phyloP scores from a whole-genome alignment of 805 yeast genomes.

The Blastobotrys attinorum region DNA sequence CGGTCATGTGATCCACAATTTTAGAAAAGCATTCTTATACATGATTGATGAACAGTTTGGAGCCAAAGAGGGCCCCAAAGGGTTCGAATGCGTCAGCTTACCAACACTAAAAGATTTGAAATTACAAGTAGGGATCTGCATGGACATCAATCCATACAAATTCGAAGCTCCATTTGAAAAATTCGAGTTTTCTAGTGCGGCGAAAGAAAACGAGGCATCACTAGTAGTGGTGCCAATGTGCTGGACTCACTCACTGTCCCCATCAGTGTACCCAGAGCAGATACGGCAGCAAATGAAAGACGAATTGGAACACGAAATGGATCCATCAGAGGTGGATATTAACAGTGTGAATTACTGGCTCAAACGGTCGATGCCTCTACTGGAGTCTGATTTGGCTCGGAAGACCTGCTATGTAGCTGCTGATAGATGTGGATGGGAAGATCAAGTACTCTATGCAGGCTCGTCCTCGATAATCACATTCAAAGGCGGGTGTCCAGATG shows the following conservation, averaged over 20 bases:
- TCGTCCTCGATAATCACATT: constrained; percentile 42
- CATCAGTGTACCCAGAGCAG: constrained; percentile 6
- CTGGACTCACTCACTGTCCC: constrained; percentile 46
- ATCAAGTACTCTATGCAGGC: constrained; percentile 27
- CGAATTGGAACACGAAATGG: constrained; percentile 9
- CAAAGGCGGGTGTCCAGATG: constrained; percentile 27
- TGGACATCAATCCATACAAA: constrained; percentile 86
- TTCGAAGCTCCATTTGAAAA: constrained; percentile 70
- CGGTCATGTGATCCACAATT: constrained; percentile 56
- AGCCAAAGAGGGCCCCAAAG: constrained; percentile 48
- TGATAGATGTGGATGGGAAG: constrained; percentile 77
- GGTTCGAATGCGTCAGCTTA: background rate
- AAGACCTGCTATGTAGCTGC: constrained; percentile 42
- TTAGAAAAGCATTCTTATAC: constrained; percentile 69
- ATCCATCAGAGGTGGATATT: constrained; percentile 36
- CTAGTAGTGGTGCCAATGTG: constrained; percentile 77
- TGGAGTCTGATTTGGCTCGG: constrained; percentile 26
- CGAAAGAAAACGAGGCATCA: constrained; percentile 40
- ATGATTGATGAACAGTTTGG: constrained; percentile 81
- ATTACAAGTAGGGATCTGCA: constrained; percentile 76
- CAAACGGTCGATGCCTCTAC: constrained; percentile 56
- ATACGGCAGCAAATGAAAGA: constrained; percentile 15
- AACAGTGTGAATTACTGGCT: constrained; percentile 68
- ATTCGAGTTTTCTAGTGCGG: constrained; percentile 61
- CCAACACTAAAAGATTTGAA: constrained; percentile 7